Evolutionary conservation across 1,284 basidiomycete genomes (phyloP), one percentile per base, ranked within the genome.

Genomic region (Trichosporon asahii): DNA sequence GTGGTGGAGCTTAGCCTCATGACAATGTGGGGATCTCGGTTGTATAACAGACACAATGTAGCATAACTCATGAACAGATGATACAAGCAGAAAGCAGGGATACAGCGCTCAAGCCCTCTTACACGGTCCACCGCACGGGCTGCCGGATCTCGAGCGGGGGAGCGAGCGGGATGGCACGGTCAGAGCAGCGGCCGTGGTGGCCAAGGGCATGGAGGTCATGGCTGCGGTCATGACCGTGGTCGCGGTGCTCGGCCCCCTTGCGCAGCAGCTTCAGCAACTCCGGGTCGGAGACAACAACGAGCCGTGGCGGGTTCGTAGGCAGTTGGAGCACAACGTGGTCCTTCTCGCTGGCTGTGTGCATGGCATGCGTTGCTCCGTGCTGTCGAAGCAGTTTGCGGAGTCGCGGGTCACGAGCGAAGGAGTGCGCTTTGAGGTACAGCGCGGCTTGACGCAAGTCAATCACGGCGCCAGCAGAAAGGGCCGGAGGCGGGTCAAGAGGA

Each of bases 1-100:
- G 81, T 68, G 80, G 80, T 11, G 69, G 81, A 2, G 79, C 78
- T 3, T 72, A 44, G 40, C 31, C 6, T 6, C 31, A 44, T n/a
- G 40, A 18, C 40, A 44, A 44, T 6, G 4, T 3, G 1, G 12
- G 40, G 40, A 44, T 5, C 6, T n/a, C 15, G 40, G 40, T 44
- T 44, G 40, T 44, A 44, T 44, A 33, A 33, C 40, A 44, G 3
- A 44, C 40, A 44, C 15, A 53, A 53, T 53, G 49, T 53, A 53
- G 49, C 49, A 53, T 53, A 8, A 53, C 49, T 53, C 21, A 23
- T 53, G n/a, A 8, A 53, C 49, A 53, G 6, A 53, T 53, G 49
- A 53, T 53, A 53, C 21, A 53, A 23, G 49, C 6, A 23, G 23
- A 9, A 53, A 21, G 21, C 44, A 46, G 18, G 23, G 23, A 53